Percentiles rank a stretch among this genome's conserved stretches.
Conservation (phyloP, 2,329 filamentous ascomycete species). For the Fusarium tjaetaba region DNA sequence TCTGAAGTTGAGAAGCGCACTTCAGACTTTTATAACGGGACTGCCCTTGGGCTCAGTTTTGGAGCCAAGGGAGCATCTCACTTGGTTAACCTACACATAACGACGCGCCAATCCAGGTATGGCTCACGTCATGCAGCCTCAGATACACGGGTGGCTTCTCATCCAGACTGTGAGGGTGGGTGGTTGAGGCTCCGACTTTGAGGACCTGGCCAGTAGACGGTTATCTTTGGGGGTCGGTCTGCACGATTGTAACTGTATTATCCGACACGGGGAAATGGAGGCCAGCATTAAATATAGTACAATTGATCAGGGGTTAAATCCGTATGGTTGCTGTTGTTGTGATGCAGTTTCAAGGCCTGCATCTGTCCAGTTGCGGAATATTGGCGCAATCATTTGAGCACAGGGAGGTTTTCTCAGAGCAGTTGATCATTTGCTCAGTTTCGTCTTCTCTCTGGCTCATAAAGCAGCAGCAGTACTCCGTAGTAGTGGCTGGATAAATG, state of each 20-base stretch:
- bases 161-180: neutral
- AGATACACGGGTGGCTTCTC: neutral
- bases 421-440: neutral
- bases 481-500: neutral
- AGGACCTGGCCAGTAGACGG: neutral
- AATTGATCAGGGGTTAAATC: neutral
- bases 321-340: neutral
- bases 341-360: neutral
- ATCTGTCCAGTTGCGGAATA: neutral
- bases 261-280: neutral
- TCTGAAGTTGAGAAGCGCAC: neutral
- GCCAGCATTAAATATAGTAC: neutral
- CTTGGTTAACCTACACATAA: neutral
- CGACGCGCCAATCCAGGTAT: neutral
- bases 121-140: neutral
- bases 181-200: neutral
- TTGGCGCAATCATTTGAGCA: neutral
- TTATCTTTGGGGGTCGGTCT: neutral
- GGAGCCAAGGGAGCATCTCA: neutral
- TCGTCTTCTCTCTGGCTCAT: neutral
- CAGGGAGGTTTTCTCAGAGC: neutral
- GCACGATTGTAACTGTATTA: neutral
- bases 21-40: neutral
- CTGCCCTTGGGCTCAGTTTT: neutral
- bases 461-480: neutral